phyloP scores from a whole-genome alignment of 805 yeast genomes.

The Spathaspora sp. region DNA sequence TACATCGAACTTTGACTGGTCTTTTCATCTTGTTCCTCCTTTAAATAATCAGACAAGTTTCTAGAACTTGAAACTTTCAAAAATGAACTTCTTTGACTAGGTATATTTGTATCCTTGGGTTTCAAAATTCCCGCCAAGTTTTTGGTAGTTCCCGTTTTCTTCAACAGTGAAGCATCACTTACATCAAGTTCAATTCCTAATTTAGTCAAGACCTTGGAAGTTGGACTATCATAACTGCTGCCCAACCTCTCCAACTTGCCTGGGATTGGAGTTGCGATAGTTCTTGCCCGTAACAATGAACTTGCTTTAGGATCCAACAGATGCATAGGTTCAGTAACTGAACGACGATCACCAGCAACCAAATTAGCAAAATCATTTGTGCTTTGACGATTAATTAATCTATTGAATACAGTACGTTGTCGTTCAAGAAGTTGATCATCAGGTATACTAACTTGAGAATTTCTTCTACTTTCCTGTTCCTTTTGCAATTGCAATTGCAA shows the following conservation, averaged over 20 bases:
- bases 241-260: not conserved
- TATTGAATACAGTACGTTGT: conserved; percentile 28
- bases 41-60: conserved; percentile 21
- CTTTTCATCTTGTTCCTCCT: not conserved
- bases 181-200: conserved; percentile 30
- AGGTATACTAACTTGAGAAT: conserved; percentile 6
- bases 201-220: conserved; percentile 31
- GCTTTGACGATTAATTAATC: conserved; percentile 16
- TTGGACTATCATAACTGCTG: conserved; percentile 11
- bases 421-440: conserved; percentile 20
- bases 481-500: conserved; percentile 4
- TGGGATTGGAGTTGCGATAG: conserved; percentile 24
- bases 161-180: conserved; percentile 5
- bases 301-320: conserved; percentile 34
- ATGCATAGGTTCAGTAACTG: conserved; percentile 27
- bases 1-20: conserved; percentile 7
- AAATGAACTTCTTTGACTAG: conserved; percentile 13
- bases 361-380: conserved; percentile 13
- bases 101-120: not conserved
- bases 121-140: conserved; percentile 21
- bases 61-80: conserved; percentile 38
- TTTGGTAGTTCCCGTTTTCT: conserved; percentile 27
- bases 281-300: conserved; percentile 34
- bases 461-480: conserved; percentile 6
- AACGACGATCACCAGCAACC: conserved; percentile 11